Conservation (phyloP, 768 basidiomycete species). For the Macrolepiota dolichaula region DNA sequence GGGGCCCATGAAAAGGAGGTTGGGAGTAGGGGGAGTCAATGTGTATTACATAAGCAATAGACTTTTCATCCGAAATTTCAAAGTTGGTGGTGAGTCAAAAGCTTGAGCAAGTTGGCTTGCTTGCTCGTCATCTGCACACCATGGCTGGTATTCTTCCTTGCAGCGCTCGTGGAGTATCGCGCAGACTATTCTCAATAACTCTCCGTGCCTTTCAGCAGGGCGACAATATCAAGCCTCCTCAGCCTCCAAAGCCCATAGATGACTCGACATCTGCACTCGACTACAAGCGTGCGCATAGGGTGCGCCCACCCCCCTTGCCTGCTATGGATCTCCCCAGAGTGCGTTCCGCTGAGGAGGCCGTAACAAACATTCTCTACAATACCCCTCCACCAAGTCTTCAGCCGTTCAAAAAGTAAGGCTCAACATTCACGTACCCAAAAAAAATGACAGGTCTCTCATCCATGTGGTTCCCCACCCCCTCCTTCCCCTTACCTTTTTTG, state of each 20-base stretch:
- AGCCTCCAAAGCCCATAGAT: conserved; percentile 77
- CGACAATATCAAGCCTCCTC: conserved; percentile 42
- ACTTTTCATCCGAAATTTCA: conserved; percentile 7
- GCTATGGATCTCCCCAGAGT: conserved; percentile 80
- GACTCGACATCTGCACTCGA: conserved; percentile 95
- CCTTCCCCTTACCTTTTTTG: conserved; percentile 10
- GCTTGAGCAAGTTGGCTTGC: background rate
- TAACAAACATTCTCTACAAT: conserved; percentile 96
- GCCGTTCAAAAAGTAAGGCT: conserved; percentile 84
- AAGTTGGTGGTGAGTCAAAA: conserved; percentile 8
- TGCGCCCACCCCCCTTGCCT: conserved; percentile 81
- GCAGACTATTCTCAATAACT: conserved; percentile 32
- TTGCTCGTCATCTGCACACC: conserved; percentile 10
- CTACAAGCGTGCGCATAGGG: conserved; percentile 75
- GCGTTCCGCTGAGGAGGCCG: conserved; percentile 90
- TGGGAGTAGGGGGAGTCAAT: background rate
- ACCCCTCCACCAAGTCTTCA: conserved; percentile 89
- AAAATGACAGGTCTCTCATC: background rate
- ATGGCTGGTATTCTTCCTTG: conserved; percentile 28
- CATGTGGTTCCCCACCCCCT: background rate
- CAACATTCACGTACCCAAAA: background rate
- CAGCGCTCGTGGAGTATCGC: conserved; percentile 27
- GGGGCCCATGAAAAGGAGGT: background rate
- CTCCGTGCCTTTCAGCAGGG: conserved; percentile 26
- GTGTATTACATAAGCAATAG: conserved; percentile 14